These are phyloP conservation scores for Lasiodiplodia citricola DNA, from an alignment of 2,329 filamentous ascomycete species.

Conservation along the genomic window DNA sequence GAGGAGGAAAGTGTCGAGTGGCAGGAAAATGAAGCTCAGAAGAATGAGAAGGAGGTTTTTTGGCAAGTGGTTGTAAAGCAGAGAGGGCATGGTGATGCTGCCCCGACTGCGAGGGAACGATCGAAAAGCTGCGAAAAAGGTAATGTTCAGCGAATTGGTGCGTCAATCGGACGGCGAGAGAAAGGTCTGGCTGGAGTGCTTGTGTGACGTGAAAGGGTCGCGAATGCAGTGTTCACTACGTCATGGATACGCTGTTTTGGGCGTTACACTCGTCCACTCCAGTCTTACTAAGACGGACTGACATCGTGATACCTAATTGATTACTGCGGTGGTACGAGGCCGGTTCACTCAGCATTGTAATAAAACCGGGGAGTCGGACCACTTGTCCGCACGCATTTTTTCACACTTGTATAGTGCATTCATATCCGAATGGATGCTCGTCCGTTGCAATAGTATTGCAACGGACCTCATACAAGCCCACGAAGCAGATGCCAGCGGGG, in stretches of 20 bases:
- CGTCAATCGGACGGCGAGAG: background rate
- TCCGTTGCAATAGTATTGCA: background rate
- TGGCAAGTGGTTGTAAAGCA: slow-evolving; percentile 48
- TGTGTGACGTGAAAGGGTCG: background rate
- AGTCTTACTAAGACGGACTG: background rate
- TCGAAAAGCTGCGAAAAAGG: background rate
- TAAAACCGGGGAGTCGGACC: background rate
- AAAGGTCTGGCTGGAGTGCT: background rate
- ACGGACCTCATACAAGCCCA: background rate
- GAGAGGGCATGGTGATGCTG: slow-evolving; percentile 29
- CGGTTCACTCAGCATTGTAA: too few species aligned
- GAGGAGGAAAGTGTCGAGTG: slow-evolving; percentile 41
- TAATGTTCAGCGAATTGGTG: background rate
- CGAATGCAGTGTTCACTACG: background rate
- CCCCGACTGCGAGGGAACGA: background rate
- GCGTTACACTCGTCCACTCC: background rate
- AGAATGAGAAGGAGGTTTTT: slow-evolving; percentile 57
- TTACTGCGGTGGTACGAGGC: too few species aligned
- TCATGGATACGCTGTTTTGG: slow-evolving; percentile 19
- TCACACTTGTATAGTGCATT: too few species aligned
- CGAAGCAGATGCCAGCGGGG: too few species aligned
- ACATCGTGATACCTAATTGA: background rate
- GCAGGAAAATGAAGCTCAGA: slow-evolving; percentile 41
- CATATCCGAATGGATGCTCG: too few species aligned
- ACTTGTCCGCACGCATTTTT: too few species aligned